Percentiles rank a stretch among this genome's conserved stretches.
Evolutionary conservation across 768 basidiomycete species (phyloP).

Genomic region (Cystobasidiopsis lactophilus): DNA sequence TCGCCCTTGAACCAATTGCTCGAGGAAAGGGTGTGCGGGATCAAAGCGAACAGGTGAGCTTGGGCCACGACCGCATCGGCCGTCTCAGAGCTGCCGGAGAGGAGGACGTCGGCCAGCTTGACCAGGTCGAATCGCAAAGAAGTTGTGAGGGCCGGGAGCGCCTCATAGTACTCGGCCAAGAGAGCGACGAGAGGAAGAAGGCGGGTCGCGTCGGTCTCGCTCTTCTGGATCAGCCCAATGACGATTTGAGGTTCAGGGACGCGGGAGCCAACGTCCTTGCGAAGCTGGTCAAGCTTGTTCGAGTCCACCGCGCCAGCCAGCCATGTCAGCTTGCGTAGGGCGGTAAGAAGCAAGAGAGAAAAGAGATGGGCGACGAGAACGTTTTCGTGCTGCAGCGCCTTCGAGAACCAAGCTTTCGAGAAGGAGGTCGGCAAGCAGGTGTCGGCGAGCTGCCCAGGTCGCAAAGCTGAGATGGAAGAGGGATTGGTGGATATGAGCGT

Average conservation of each 20-base stretch:
- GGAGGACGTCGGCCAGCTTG: neutral
- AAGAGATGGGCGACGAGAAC: constrained; percentile 68
- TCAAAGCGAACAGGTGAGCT: neutral
- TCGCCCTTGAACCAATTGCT: neutral
- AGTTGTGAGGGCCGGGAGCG: neutral
- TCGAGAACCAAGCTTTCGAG: constrained; percentile 51
- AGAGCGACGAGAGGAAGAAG: neutral
- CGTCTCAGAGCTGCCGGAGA: too few relatives aligned
- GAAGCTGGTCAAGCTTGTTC: constrained; percentile 17
- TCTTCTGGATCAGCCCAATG: neutral
- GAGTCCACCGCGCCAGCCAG: constrained; percentile 39
- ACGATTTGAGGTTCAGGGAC: neutral
- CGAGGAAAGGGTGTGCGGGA: neutral
- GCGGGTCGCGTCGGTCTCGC: neutral
- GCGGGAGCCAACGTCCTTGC: neutral
- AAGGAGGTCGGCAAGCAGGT: constrained; percentile 55
- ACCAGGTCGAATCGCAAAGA: neutral
- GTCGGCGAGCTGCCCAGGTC: constrained; percentile 35
- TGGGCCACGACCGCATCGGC: neutral
- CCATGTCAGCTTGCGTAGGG: constrained; percentile 44
- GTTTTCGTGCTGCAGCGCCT: constrained; percentile 50
- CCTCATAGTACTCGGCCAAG: neutral
- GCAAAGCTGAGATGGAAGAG: constrained; percentile 10
- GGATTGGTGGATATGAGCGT: constrained; percentile 39
- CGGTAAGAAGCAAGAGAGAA: constrained; percentile 52